Base-by-base conservation (phyloP, 2,329 filamentous ascomycete species). In the Cladosporium sp. region DNA sequence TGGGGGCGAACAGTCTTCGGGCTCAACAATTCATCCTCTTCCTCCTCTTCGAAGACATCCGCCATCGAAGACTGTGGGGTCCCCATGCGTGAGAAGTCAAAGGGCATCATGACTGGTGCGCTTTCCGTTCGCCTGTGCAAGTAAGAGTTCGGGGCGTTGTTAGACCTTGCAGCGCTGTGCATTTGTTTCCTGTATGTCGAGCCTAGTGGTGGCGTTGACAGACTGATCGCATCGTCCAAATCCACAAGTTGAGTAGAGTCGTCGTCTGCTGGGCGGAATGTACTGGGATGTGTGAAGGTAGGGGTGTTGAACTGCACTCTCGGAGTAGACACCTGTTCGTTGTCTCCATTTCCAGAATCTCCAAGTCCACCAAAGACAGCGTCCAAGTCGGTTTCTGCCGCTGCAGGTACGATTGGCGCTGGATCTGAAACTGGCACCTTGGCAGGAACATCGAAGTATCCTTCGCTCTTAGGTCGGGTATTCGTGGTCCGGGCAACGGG, bases 11-110 rank as follows among this genome's bases (percentile, higher is more conserved):
- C 33, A 23, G 29, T 46, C 44, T 33, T 60, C 12, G 63, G 56
- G 50, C 63, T 60, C n/a, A 65, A 14, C 26, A 26, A 31, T 3
- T 65, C 63, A 14, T 87, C 84, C 71, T 91, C 89, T 69, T 93
- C 91, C 31, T 93, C 91, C 71, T 94, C 91, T 74, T 95, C 91
- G 69, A 94, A 95, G 0, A 95, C 91, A 74, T 94, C 91, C 0
- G 89, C 91, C 91, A 95, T 93, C 0, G 89, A 89, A 0, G 89
- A 88, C 69, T 86, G 70, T 11, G 73, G 71, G 16, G 73, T 73
- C 26, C 71, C 69, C 23, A 68, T 67, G 23, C 74, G 71, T 26
- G 60, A 56, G 31, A 72, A 68, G 65, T 93, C 91, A 71, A 94
- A 94, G 0, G 90, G 89, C 14, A 87, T 88, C 77, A 93, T 85